These are phyloP conservation scores for Petrea volubilis DNA, from an alignment of 257 asterid species.

Conservation along the genomic window DNA sequence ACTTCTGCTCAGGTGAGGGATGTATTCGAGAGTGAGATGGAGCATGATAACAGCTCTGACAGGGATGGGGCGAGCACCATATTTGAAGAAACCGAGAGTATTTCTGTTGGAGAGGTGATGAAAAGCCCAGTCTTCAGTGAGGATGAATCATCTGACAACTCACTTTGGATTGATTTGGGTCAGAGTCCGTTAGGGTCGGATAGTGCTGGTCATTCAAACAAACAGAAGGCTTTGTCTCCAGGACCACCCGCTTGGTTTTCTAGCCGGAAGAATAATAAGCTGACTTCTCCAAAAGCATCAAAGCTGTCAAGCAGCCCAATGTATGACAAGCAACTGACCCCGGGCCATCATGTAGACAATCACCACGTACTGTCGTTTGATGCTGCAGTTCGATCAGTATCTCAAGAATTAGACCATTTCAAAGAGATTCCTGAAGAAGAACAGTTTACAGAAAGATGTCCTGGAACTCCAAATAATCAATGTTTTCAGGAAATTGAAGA, in stretches of 20 bases:
- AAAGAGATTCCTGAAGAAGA: constrained; percentile 66
- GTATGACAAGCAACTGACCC: constrained; percentile 59
- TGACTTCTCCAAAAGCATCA: constrained; percentile 66
- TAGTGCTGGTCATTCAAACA: constrained; percentile 53
- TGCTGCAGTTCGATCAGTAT: constrained; percentile 84
- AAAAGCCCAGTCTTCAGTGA: constrained; percentile 96
- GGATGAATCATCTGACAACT: constrained; percentile 94
- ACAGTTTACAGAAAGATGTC: constrained; percentile 36
- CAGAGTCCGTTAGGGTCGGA: constrained; percentile 89
- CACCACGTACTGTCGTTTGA: constrained; percentile 71
- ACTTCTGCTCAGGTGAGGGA: constrained; percentile 98
- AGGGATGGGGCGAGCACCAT: constrained; percentile 94
- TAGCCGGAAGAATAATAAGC: constrained; percentile 56
- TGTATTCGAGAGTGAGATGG: constrained; percentile 91
- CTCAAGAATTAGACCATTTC: constrained; percentile 77
- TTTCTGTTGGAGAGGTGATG: constrained; percentile 93
- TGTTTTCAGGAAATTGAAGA: constrained; percentile 64
- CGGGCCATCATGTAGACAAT: constrained; percentile 46
- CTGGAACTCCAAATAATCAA: constrained; percentile 28
- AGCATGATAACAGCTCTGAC: constrained; percentile 83
- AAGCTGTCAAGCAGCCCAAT: constrained; percentile 65
- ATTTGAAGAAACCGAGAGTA: constrained; percentile 88
- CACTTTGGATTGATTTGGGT: constrained; percentile 97
- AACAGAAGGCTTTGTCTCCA: constrained; percentile 65
- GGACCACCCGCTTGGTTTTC: constrained; percentile 91